These are phyloP conservation scores for Psidium guajava DNA, from an alignment of 345 rosid genomes.

Conservation along the genomic window DNA sequence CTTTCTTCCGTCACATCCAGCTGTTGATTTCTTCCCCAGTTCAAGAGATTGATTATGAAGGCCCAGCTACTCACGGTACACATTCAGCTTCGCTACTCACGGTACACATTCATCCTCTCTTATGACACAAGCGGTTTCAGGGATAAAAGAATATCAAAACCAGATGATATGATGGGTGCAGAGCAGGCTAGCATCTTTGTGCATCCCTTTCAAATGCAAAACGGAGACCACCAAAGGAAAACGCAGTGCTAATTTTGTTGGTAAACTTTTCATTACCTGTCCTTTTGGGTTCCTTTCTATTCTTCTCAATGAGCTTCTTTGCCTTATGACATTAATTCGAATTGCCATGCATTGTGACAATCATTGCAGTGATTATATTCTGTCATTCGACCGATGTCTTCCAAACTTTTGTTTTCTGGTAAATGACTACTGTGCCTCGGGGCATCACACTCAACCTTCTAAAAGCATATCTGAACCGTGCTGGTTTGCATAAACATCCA, in stretches of 20 bases:
- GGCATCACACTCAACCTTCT: background rate
- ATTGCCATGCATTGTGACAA: background rate
- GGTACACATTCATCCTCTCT: background rate
- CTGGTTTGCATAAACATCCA: background rate
- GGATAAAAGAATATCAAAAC: background rate
- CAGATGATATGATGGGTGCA: background rate
- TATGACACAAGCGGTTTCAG: background rate
- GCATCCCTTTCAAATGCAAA: background rate
- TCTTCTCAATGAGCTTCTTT: background rate
- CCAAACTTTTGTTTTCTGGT: background rate
- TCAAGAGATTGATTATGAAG: background rate
- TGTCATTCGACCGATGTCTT: background rate
- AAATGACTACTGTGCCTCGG: background rate
- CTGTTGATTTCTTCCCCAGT: slow-evolving; percentile 62
- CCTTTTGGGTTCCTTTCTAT: background rate
- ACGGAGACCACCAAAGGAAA: background rate
- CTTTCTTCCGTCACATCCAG: slow-evolving; percentile 68
- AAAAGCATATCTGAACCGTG: background rate
- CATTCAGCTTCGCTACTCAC: background rate
- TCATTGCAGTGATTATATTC: background rate
- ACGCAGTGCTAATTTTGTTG: background rate
- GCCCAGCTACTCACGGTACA: background rate
- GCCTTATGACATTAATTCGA: background rate
- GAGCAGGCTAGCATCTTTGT: background rate
- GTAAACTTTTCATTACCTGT: background rate